Base-by-base conservation (phyloP, 2,329 filamentous ascomycete genomes). In the Talaromyces sp. region DNA sequence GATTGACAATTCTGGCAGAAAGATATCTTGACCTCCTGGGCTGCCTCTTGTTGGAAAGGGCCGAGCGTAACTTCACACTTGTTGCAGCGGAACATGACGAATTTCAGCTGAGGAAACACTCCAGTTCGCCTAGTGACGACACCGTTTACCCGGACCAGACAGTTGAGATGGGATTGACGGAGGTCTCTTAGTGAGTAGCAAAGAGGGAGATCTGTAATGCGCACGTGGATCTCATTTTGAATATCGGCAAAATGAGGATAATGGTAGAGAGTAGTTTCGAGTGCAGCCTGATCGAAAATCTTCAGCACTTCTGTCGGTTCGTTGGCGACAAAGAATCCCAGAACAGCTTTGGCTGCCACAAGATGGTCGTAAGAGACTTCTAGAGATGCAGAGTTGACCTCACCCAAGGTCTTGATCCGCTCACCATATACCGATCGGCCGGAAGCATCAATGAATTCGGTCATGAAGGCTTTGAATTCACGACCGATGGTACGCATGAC, bases 191-290 rank as follows among this genome's bases (percentile, higher is more conserved):
- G 87, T 2, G 95, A 99, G 78, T 97, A 97, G 73, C 93, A 91
- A 35, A 97, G 91, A 3, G 95, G 96, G 16, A 99, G 84, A 72
- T 98, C 94, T 24, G 93, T 93, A 74, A 99, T 96, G 67, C 95
- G 93, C 63, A 99, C 94, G 75, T 99, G 95, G 62, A 99, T 97
- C 77, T 99, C 95, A 33, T 93, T 91, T 78, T 98, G 95, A 72
- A 99, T 99, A 67, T 93, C 91, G 76, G 97, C 93, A 77, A 99
- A 99, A 77, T 98, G 93, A 1, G 93, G 94, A 79, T 98, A 99
- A 77, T 98, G 93, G 63, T 98, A 88, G 24, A 98, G 86, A 5
- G 96, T 94, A 43, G 96, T 93, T 68, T 99, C 95, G 87, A 99
- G 94, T 65, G 95, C 94, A 3, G 97, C 94, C 69, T 96, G 89